Conservation (phyloP, 805 yeast species). For the Zygosaccharomyces pseudorouxii region DNA sequence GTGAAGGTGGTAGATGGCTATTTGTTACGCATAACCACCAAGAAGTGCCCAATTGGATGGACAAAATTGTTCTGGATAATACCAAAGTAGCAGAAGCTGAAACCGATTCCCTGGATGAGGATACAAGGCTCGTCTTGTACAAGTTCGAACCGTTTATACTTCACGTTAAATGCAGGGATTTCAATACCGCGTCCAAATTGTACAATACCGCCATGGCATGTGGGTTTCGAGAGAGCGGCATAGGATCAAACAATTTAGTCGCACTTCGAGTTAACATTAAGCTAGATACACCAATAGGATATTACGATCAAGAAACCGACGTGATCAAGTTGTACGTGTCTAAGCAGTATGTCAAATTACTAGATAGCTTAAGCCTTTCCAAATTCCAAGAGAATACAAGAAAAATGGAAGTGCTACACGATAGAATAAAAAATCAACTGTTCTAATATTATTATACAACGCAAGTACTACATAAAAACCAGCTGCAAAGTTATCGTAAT, state of each 20-base stretch:
- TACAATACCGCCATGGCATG: constrained; percentile 73
- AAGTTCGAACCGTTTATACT: constrained; percentile 83
- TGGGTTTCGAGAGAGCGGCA: constrained; percentile 85
- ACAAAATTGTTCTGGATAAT: constrained; percentile 22
- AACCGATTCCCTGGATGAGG: constrained; percentile 4
- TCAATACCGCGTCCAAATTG: constrained; percentile 52
- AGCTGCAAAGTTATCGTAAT: neutral
- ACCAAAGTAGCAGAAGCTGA: constrained; percentile 16
- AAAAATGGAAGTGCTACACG: constrained; percentile 48
- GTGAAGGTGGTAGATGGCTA: constrained; percentile 79
- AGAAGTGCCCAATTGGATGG: constrained; percentile 48
- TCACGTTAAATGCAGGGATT: constrained; percentile 73
- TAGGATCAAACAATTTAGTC: constrained; percentile 71
- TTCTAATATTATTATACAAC: constrained; percentile 17
- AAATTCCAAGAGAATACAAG: constrained; percentile 62
- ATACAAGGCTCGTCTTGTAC: constrained; percentile 56
- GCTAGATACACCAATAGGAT: constrained; percentile 75
- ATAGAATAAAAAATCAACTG: constrained; percentile 37
- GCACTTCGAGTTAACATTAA: constrained; percentile 67
- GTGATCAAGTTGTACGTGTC: constrained; percentile 44
- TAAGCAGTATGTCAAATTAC: constrained; percentile 45
- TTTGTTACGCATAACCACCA: constrained; percentile 66
- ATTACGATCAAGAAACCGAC: constrained; percentile 33
- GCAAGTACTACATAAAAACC: neutral
- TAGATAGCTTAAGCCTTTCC: constrained; percentile 53